Conservation (phyloP, 768 basidiomycete genomes). For the Megacollybia marginata region DNA sequence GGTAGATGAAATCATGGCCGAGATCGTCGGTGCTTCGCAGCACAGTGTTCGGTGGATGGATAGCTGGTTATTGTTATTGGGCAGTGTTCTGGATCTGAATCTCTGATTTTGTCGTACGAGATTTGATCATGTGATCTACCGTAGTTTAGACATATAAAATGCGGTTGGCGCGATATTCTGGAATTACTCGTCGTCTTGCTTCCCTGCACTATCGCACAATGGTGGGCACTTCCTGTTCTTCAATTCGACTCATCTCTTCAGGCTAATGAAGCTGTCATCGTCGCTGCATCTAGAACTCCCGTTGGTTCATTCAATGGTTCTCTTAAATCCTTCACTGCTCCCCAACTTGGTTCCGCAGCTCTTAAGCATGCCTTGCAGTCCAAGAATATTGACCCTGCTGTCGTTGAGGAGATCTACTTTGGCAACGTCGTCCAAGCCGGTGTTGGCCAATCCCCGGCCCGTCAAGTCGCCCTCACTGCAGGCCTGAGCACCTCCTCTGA, state of each 20-base stretch:
- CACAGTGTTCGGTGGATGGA: constrained; percentile 50
- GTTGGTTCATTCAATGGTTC: constrained; percentile 88
- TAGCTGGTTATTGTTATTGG: constrained; percentile 73
- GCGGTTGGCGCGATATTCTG: constrained; percentile 36
- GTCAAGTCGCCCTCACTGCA: constrained; percentile 91
- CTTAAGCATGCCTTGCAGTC: constrained; percentile 86
- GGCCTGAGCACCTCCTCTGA: constrained; percentile 82
- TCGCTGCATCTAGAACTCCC: constrained; percentile 89
- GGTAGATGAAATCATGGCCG: constrained; percentile 62
- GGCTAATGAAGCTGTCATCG: constrained; percentile 84
- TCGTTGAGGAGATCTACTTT: constrained; percentile 94
- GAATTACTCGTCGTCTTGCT: constrained; percentile 28
- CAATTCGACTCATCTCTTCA: constrained; percentile 10
- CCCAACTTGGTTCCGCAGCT: constrained; percentile 83
- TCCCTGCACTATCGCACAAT: constrained; percentile 38
- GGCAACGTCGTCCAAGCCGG: constrained; percentile 98
- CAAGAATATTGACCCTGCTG: constrained; percentile 69
- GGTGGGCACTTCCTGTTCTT: constrained; percentile 27
- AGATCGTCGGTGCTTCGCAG: constrained; percentile 26
- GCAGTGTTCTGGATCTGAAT: constrained; percentile 52
- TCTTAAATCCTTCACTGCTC: constrained; percentile 83
- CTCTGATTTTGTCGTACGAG: constrained; percentile 32
- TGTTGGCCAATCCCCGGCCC: constrained; percentile 95
- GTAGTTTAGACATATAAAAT: constrained; percentile 28
- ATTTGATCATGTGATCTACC: constrained; percentile 10